These are phyloP conservation scores for Erythrobasidium hasegawianum DNA, from an alignment of 1,284 basidiomycete genomes.

Conservation along the genomic window DNA sequence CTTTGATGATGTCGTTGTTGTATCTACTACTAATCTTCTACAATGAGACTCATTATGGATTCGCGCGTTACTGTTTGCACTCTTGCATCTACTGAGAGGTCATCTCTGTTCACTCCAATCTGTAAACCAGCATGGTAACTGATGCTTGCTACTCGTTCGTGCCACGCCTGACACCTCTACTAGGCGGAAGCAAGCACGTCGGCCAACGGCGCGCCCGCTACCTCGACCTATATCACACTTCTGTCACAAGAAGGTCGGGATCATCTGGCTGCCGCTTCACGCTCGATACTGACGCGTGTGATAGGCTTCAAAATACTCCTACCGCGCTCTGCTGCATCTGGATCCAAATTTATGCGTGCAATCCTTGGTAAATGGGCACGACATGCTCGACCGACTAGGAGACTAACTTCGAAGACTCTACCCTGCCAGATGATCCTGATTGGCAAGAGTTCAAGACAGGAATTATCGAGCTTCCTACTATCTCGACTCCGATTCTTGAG, in stretches of 20 bases:
- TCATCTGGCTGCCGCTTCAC: not conserved
- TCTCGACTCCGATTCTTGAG: conserved; percentile 22
- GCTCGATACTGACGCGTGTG: not conserved
- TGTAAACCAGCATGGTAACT: not conserved
- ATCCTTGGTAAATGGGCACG: conserved; percentile 4
- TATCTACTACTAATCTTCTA: no score
- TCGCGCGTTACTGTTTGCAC: no score
- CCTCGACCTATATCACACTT: conserved; percentile 20
- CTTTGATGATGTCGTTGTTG: no score
- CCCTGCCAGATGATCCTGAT: conserved; percentile 25
- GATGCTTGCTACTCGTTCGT: no score
- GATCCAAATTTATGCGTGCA: conserved; percentile 29
- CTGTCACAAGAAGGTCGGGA: conserved; percentile 25
- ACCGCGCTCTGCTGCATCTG: conserved; percentile 23
- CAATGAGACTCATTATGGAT: no score
- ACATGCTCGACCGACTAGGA: not conserved
- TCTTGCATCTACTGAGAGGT: no score
- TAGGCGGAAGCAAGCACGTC: conserved; percentile 5
- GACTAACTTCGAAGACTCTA: not conserved
- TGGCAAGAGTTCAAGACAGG: conserved; percentile 27
- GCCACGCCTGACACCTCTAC: no score
- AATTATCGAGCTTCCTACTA: conserved; percentile 12
- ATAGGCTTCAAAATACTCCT: conserved; percentile 17
- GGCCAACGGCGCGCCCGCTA: not conserved
- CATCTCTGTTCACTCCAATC: no score